phyloP scores from a whole-genome alignment of 805 yeast species.

The Clavispora vitiphila region DNA sequence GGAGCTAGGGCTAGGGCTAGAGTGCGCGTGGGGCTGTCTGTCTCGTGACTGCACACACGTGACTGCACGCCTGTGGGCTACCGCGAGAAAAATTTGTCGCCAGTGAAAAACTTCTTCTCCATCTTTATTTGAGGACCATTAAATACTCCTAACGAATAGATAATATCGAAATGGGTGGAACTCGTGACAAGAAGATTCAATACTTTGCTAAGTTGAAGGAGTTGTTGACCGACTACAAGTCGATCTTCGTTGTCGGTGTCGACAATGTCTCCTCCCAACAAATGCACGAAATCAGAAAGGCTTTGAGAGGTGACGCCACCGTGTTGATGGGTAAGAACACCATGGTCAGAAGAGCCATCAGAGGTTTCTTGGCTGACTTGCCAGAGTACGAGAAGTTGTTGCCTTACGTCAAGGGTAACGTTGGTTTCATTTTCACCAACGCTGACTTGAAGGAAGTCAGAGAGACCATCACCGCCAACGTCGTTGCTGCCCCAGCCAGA shows the following conservation, averaged over 20 bases:
- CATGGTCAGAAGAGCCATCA: conserved; percentile 99
- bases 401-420: conserved; percentile 95
- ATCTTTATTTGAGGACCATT: conserved; percentile 48
- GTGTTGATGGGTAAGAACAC: conserved; percentile 99
- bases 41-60: no score
- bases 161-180: conserved; percentile 97
- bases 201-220: conserved; percentile 94
- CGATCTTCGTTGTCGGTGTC: conserved; percentile 98
- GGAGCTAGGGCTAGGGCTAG: background rate
- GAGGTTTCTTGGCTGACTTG: conserved; percentile 88
- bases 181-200: conserved; percentile 94
- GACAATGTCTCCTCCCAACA: conserved; percentile 99
- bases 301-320: conserved; percentile 90
- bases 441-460: conserved; percentile 86
- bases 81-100: conserved; percentile 8
- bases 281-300: conserved; percentile 99
- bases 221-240: conserved; percentile 94
- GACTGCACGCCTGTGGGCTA: background rate
- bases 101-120: background rate
- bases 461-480: conserved; percentile 82
- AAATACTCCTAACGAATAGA: conserved; percentile 79
- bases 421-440: conserved; percentile 99
- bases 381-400: conserved; percentile 94
- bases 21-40: no score
- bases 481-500: conserved; percentile 99